phyloP scores from a whole-genome alignment of 1,139 yeast genomes.

The Pichia cactophila region DNA sequence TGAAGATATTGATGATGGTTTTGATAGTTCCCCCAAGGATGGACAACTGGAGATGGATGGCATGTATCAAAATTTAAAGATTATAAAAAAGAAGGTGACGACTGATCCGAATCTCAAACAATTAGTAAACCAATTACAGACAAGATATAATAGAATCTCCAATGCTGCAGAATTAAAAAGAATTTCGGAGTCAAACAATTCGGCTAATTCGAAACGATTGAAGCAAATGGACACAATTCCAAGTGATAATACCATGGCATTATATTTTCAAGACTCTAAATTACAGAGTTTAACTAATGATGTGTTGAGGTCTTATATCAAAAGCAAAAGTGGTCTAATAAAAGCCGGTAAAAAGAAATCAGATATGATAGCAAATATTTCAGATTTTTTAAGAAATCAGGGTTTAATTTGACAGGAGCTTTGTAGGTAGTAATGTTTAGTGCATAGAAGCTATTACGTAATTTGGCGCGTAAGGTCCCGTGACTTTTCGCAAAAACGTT shows the following conservation, averaged over 20 bases:
- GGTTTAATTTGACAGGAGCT: background rate
- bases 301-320: constrained; percentile 31
- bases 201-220: constrained; percentile 15
- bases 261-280: constrained; percentile 25
- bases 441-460: no score
- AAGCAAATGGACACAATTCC: constrained; percentile 15
- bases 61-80: constrained; percentile 26
- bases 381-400: constrained; percentile 16
- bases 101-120: constrained; percentile 9
- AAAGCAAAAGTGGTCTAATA: constrained; percentile 31
- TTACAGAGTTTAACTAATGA: constrained; percentile 24
- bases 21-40: background rate
- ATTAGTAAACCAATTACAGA: constrained; percentile 15
- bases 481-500: background rate
- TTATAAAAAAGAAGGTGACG: constrained; percentile 17
- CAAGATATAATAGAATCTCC: constrained; percentile 21
- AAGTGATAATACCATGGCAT: constrained; percentile 31
- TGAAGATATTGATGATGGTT: constrained; percentile 11
- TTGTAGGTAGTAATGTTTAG: no score
- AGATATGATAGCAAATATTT: constrained; percentile 38
- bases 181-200: background rate
- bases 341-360: constrained; percentile 34
- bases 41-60: constrained; percentile 31
- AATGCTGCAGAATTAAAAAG: constrained; percentile 18
- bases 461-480: background rate